Base-by-base conservation (phyloP, 805 yeast genomes). In the Pichia nakasei region DNA sequence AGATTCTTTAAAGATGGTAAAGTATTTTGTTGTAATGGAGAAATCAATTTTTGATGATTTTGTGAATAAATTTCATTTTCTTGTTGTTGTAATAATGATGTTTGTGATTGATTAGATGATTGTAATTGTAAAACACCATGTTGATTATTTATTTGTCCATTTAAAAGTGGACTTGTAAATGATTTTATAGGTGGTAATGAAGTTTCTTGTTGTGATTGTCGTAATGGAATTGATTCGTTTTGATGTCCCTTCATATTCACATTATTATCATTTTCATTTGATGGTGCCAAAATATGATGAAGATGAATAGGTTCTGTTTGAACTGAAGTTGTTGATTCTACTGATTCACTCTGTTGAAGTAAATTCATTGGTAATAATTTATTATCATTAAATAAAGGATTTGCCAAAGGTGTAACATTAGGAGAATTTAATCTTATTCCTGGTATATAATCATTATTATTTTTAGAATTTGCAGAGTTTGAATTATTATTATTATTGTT, bases 361-460 rank as follows among this genome's bases (percentile, higher is more conserved):
- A 48, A 45, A 27, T 59, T 52, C 29, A 56, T 53, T 9, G 61
- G 59, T 6, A 63, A 63, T 18, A 57, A 41, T 21, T 50, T 55
- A n/a, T 54, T 46, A 20, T 40, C 39, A n/a, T 35, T 38, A 18
- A 45, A 37, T 20, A 20, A 12, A 18, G 44, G 36, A 22, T 42
- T 33, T 18, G 37, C 36, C 19, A 57, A 46, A 17, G 61, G 49
- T 38, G 52, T 22, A 35, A 49, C 36, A 44, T 39, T 52, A 38
- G 52, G 51, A 19, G 54, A 51, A 36, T 61, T 66, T 13, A 63
- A 48, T 39, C 60, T 60, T 52, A 63, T 56, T 32, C 60, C 60
- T 9, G 64, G 59, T 24, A 62, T 62, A 46, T 51, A 54, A 37
- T 58, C 59, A 34, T 35, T 42, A 19, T 56, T 56, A 26, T 37